A percentile compares a stretch with the other conserved stretches of the same genome.
Conservation (phyloP, 768 basidiomycete species). For the Trametes coccinea region DNA sequence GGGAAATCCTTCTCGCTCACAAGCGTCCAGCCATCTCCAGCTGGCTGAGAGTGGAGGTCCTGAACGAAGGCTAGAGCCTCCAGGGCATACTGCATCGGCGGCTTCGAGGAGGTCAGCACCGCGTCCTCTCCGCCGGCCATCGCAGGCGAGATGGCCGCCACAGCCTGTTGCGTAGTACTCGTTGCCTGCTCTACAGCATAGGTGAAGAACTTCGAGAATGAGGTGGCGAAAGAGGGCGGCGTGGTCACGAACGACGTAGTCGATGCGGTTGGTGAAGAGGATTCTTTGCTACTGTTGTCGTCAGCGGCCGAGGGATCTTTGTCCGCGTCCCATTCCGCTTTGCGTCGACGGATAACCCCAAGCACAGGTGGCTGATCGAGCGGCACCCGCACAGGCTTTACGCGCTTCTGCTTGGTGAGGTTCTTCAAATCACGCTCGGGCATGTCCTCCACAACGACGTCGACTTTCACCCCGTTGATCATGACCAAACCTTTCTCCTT, state of each 20-base stretch:
- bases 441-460: conserved; percentile 87
- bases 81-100: conserved; percentile 78
- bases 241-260: conserved; percentile 48
- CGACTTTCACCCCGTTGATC: conserved; percentile 84
- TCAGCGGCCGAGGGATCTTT: conserved; percentile 28
- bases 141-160: conserved; percentile 71
- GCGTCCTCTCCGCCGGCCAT: conserved; percentile 41
- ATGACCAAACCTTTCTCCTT: conserved; percentile 83
- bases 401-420: conserved; percentile 79
- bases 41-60: conserved; percentile 59
- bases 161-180: conserved; percentile 72
- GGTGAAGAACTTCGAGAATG: conserved; percentile 71
- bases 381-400: conserved; percentile 84
- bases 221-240: conserved; percentile 67
- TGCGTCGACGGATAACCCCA: conserved; percentile 64
- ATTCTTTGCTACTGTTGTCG: conserved; percentile 1
- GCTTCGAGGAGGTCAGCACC: conserved; percentile 54
- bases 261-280: conserved; percentile 8
- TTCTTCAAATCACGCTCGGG: conserved; percentile 84
- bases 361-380: conserved; percentile 91
- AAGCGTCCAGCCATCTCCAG: conserved; percentile 68
- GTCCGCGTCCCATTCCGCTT: conserved; percentile 72
- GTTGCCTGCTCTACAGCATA: conserved; percentile 75
- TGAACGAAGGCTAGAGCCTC: conserved; percentile 83
- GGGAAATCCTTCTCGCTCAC: conserved; percentile 76